These are phyloP conservation scores for Ceriops decandra DNA, from an alignment of 345 rosid genomes.

Conservation along the genomic window DNA sequence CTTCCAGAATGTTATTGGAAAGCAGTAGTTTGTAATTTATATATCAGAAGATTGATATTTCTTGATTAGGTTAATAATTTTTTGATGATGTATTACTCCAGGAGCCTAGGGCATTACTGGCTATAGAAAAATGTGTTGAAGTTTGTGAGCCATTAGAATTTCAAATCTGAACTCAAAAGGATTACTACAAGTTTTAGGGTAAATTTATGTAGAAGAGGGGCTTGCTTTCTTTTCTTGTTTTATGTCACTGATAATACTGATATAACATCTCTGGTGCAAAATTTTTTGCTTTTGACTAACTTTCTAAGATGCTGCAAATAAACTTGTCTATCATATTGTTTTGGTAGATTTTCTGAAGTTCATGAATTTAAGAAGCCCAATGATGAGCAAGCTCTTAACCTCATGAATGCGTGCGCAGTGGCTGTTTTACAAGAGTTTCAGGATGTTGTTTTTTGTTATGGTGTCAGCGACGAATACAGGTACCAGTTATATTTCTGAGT, in stretches of 20 bases:
- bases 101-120: background rate
- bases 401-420: slow-evolving; percentile 85
- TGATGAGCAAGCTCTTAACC: slow-evolving; percentile 79
- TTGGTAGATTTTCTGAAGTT: slow-evolving; percentile 68
- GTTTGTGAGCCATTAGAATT: background rate
- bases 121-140: background rate
- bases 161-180: background rate
- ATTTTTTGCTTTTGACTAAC: slow-evolving; percentile 9
- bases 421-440: slow-evolving; percentile 65
- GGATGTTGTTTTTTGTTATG: slow-evolving; percentile 69
- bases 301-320: slow-evolving; percentile 22
- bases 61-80: background rate
- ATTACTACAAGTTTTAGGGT: no score
- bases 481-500: slow-evolving; percentile 14
- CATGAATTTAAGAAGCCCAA: slow-evolving; percentile 91
- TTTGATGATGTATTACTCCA: background rate
- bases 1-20: background rate
- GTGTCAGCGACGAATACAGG: slow-evolving; percentile 96
- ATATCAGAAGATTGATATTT: background rate
- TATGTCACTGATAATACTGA: background rate
- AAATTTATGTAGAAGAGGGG: background rate
- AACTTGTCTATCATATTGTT: slow-evolving; percentile 23
- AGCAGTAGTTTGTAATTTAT: background rate
- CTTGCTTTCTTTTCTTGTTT: background rate
- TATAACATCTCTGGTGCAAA: slow-evolving; percentile 3